Evolutionary conservation across 1,284 basidiomycete species (phyloP).

Genomic region (Rugosomyces carneus): DNA sequence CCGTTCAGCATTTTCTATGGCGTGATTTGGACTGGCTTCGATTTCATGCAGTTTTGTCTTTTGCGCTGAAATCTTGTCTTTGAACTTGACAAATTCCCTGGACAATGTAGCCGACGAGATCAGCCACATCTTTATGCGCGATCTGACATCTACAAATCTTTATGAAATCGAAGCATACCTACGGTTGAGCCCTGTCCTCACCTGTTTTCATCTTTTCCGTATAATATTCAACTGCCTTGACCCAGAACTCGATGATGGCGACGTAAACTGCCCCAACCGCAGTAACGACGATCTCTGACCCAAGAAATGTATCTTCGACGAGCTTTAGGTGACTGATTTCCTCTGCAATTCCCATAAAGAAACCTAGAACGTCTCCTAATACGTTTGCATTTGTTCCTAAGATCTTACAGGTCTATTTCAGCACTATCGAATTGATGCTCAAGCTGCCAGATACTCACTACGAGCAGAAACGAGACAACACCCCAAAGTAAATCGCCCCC

Average conservation of each 20-base stretch:
- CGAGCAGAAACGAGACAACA: slow-evolving; percentile 4
- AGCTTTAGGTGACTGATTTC: slow-evolving; percentile 4
- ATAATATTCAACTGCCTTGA: slow-evolving; percentile 6
- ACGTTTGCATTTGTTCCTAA: slow-evolving; percentile 1
- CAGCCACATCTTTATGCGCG: neutral
- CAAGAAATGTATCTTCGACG: slow-evolving; percentile 4
- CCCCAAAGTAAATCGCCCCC: slow-evolving; percentile 8
- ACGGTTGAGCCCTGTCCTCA: too few species aligned
- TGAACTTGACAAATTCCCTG: neutral
- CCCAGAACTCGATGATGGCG: slow-evolving; percentile 4
- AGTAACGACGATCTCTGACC: neutral
- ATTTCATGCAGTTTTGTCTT: neutral
- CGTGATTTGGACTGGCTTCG: neutral
- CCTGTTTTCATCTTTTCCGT: slow-evolving; percentile 1
- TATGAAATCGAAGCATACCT: too few species aligned
- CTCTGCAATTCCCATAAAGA: slow-evolving; percentile 7
- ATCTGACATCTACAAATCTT: neutral
- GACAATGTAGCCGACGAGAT: neutral
- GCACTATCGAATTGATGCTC: too few species aligned
- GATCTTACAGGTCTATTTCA: neutral
- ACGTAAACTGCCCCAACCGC: slow-evolving; percentile 4
- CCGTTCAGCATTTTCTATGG: neutral
- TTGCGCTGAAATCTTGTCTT: neutral
- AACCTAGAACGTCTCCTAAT: slow-evolving; percentile 5
- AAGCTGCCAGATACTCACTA: neutral